phyloP scores from a whole-genome alignment of 108 stramenopile species.

The Discostella stelligeroides region DNA sequence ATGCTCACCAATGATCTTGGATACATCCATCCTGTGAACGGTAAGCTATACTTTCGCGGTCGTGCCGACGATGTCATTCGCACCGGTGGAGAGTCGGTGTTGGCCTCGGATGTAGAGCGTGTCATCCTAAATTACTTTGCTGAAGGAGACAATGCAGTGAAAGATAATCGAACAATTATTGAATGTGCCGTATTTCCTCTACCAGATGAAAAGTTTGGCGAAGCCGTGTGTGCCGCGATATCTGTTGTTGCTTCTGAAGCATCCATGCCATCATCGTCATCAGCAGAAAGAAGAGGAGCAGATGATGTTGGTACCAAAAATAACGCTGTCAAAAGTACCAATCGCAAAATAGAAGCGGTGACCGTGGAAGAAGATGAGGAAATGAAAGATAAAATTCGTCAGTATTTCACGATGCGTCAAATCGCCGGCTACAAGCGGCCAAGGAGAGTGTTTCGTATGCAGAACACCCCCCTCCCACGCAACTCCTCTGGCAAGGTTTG shows the following conservation, averaged over 20 bases:
- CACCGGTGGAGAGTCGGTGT: slow-evolving; percentile 90
- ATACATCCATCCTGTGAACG: slow-evolving; percentile 51
- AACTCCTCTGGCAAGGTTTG: slow-evolving; percentile 82
- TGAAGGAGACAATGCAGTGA: background rate
- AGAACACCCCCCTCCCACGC: slow-evolving; percentile 59
- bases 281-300: too few relatives aligned
- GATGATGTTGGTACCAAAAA: too few relatives aligned
- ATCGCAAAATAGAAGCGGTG: background rate
- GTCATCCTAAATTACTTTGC: slow-evolving; percentile 40
- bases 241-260: too few relatives aligned
- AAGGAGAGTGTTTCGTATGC: slow-evolving; percentile 48
- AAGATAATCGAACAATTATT: too few relatives aligned
- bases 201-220: slow-evolving; percentile 75
- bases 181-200: slow-evolving; percentile 81
- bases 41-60: slow-evolving; percentile 77
- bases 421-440: slow-evolving; percentile 81
- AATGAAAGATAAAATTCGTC: slow-evolving; percentile 26
- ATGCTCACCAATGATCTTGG: slow-evolving; percentile 82
- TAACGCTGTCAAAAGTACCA: background rate
- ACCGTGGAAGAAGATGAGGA: background rate
- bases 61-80: slow-evolving; percentile 83
- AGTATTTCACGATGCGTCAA: slow-evolving; percentile 54
- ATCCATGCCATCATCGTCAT: too few relatives aligned
- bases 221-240: slow-evolving; percentile 74
- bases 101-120: slow-evolving; percentile 87